These are phyloP conservation scores for Striga hermonthica DNA, from an alignment of 305 asterid species.

Conservation along the genomic window DNA sequence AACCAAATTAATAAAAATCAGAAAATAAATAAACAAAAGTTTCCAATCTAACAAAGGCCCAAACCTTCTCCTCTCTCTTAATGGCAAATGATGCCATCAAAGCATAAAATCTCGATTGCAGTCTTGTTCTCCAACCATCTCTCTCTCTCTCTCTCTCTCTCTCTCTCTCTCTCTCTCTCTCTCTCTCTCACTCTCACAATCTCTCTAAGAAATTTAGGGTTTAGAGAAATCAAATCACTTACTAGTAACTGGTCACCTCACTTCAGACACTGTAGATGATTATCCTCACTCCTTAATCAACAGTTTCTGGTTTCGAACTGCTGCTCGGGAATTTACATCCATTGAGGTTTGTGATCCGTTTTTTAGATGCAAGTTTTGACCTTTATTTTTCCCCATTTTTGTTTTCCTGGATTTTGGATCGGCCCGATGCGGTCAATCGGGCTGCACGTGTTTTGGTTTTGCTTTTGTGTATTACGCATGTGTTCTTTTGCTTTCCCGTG, in stretches of 20 bases:
- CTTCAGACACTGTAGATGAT: constrained; percentile 16
- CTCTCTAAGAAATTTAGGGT: constrained; percentile 41
- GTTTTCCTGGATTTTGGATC: constrained; percentile 29
- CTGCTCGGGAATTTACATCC: constrained; percentile 18
- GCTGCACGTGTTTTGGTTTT: constrained; percentile 26
- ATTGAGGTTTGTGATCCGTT: constrained; percentile 26
- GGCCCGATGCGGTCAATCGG: constrained; percentile 32
- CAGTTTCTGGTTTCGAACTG: constrained; percentile 34
- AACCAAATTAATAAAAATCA: too few relatives aligned
- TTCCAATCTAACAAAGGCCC: constrained; percentile 28
- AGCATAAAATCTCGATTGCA: constrained; percentile 41
- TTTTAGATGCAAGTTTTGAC: constrained; percentile 29
- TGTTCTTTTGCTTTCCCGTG: neutral
- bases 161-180: constrained; percentile 35
- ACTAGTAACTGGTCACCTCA: constrained; percentile 9
- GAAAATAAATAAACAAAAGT: too few relatives aligned
- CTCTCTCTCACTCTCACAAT: constrained; percentile 32
- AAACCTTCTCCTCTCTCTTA: constrained; percentile 22
- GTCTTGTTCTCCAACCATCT: constrained; percentile 38
- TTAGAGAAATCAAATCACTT: constrained; percentile 4
- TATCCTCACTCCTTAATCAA: constrained; percentile 18
- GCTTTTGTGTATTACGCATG: constrained; percentile 18
- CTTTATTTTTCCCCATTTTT: neutral
- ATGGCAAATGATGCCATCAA: constrained; percentile 46
- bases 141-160: neutral